Evolutionary conservation across 495 filamentous ascomycete genomes (phyloP), one percentile per base, ranked within the genome.

Genomic region (Penicillium flavigenum): DNA sequence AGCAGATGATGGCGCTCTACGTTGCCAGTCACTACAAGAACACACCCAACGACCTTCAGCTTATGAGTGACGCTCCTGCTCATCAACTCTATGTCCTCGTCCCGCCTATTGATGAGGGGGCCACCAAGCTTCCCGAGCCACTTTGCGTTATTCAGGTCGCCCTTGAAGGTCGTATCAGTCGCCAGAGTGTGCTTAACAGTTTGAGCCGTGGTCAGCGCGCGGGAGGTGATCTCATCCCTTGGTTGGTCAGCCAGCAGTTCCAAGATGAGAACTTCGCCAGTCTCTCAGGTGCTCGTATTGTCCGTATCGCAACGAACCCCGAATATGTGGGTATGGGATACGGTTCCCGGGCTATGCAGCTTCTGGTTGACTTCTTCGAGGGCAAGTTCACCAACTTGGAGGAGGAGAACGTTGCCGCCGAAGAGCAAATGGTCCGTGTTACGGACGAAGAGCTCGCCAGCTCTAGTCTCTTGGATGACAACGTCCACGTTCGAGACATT

Each of bases 11-110:
- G 73, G 90, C 92, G 10, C 83, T 99, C 2, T 98, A 97, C 64
- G 94, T 98, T n/a, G 92, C 95, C 17, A 93, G 89, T 67, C 92
- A 97, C 68, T 97, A 99, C 77, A 98, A 98, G 73, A 99, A 99
- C 72, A 91, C 92, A 1, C 95, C 95, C 4, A 96, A 99, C 64
- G 95, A 99, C 66, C 81, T 99, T 27, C 95, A 98, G 69, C 84
- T 99, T 34, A 94, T 99, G 89, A 92, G 88, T 62, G 95, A 99
- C 75, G 94, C 95, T 7, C 95, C 95, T 11, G 93, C 94, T 0
- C 95, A 99, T 67, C 92, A 98, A 71, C 86, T 99, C 17, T 98
- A 91, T 65, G 95, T 97, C 29, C 86, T 99, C 36, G 90, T 95
- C 5, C 89, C 92, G 6, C 93, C 94, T 0, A 86, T 95, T 22